A percentile compares a stretch with the other conserved stretches of the same genome.
phyloP scores from a whole-genome alignment of 495 filamentous ascomycete species.

The Daldinia decipiens region DNA sequence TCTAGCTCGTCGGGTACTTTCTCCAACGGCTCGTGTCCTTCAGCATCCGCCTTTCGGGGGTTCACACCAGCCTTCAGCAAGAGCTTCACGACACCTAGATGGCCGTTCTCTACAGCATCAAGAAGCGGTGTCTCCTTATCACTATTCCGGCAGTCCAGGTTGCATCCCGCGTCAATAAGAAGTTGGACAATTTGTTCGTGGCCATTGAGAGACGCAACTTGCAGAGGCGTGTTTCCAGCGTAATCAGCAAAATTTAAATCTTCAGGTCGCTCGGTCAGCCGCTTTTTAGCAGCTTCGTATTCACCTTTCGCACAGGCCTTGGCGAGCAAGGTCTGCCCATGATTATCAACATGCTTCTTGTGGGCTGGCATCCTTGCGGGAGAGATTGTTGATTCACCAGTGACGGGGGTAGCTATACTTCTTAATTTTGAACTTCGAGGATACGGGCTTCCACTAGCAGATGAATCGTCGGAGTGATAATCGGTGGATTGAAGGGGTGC shows the following conservation, averaged over 20 bases:
- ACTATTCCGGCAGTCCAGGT: slow-evolving; percentile 79
- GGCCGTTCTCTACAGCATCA: slow-evolving; percentile 94
- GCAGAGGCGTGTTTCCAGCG: slow-evolving; percentile 91
- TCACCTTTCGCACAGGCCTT: slow-evolving; percentile 83
- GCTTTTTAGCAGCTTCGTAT: slow-evolving; percentile 72
- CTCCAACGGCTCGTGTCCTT: slow-evolving; percentile 88
- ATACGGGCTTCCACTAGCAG: slow-evolving; percentile 74
- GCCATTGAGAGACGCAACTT: slow-evolving; percentile 88
- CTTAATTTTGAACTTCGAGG: slow-evolving; percentile 73
- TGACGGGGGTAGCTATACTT: slow-evolving; percentile 68
- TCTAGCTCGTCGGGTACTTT: slow-evolving; percentile 76
- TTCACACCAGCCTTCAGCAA: slow-evolving; percentile 87
- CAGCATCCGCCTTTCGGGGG: slow-evolving; percentile 83
- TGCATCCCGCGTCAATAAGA: slow-evolving; percentile 82
- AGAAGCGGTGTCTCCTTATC: slow-evolving; percentile 94
- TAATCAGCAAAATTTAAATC: slow-evolving; percentile 91
- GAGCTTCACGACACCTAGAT: slow-evolving; percentile 88
- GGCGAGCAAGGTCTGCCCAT: slow-evolving; percentile 85
- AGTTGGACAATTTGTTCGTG: slow-evolving; percentile 82
- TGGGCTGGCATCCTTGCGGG: slow-evolving; percentile 73
- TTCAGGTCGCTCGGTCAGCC: slow-evolving; percentile 78
- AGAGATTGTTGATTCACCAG: slow-evolving; percentile 66
- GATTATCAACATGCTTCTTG: slow-evolving; percentile 85
- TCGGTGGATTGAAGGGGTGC: slow-evolving; percentile 71
- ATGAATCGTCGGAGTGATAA: slow-evolving; percentile 77